These are phyloP conservation scores for Podaxis sp. DNA, from an alignment of 768 basidiomycete genomes.

Conservation along the genomic window DNA sequence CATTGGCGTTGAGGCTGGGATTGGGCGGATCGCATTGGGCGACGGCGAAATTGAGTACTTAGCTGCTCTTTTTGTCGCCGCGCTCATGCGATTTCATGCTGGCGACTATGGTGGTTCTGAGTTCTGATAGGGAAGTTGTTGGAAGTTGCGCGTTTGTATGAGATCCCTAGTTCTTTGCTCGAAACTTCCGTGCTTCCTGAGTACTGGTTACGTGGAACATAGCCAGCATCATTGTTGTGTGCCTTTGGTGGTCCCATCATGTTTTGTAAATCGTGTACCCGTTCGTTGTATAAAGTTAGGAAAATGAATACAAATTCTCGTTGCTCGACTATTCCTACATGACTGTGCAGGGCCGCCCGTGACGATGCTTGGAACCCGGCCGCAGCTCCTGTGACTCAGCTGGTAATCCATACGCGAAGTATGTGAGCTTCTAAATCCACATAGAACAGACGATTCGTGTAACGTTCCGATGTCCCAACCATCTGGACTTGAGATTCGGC, in stretches of 20 bases:
- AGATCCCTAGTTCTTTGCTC: neutral
- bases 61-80: neutral
- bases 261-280: too few relatives aligned
- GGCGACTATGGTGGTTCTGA: neutral
- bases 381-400: neutral
- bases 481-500: neutral
- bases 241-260: too few relatives aligned
- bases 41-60: neutral
- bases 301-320: too few relatives aligned
- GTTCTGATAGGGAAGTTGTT: neutral
- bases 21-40: neutral
- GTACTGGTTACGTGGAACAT: neutral
- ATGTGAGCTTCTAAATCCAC: neutral
- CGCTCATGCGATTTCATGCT: neutral
- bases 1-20: neutral
- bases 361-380: too few relatives aligned
- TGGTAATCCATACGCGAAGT: neutral
- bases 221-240: too few relatives aligned
- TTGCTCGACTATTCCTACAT: too few relatives aligned
- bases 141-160: too few relatives aligned
- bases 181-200: neutral
- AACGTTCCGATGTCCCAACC: neutral
- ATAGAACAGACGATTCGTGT: neutral
- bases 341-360: too few relatives aligned
- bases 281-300: too few relatives aligned